Evolutionary conservation across 1,139 yeast species (phyloP).

Genomic region (Blastobotrys niveus): DNA sequence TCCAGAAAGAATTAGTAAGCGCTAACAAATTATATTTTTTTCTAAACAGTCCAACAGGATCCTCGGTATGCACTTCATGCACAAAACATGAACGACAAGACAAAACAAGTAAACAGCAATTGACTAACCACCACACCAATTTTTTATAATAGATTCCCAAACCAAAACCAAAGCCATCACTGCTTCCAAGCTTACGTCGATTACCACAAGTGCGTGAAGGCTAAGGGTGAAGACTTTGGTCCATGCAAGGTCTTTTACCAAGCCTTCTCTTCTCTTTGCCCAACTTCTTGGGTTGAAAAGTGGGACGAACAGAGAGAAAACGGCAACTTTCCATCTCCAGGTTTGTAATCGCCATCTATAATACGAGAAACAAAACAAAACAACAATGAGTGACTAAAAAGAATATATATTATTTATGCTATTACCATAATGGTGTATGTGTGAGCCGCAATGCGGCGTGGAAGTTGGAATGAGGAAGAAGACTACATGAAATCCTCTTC

Average conservation of each 20-base stretch:
- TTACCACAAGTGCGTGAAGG: slow-evolving; percentile 93
- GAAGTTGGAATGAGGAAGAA: too few relatives aligned
- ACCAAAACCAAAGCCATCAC: slow-evolving; percentile 95
- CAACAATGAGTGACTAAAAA: too few relatives aligned
- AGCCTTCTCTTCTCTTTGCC: slow-evolving; percentile 88
- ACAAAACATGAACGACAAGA: background rate
- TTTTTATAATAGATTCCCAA: slow-evolving; percentile 53
- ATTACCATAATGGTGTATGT: too few relatives aligned
- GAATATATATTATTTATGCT: too few relatives aligned
- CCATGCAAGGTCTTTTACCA: slow-evolving; percentile 94
- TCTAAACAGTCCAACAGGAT: slow-evolving; percentile 19
- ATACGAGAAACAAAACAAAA: too few relatives aligned
- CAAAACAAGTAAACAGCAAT: background rate
- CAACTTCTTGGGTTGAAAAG: slow-evolving; percentile 83
- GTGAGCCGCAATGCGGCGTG: too few relatives aligned
- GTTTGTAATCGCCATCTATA: too few relatives aligned
- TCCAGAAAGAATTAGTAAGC: background rate
- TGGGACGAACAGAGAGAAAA: slow-evolving; percentile 92
- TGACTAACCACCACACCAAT: background rate
- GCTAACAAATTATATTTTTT: background rate
- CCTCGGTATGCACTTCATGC: slow-evolving; percentile 23
- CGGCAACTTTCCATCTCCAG: slow-evolving; percentile 58
- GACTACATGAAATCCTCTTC: slow-evolving; percentile 61
- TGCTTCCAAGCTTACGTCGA: slow-evolving; percentile 98
- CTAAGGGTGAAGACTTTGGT: slow-evolving; percentile 97